Conservation (phyloP, 495 filamentous ascomycete species). For the Melanomma pulvis-pyrius region DNA sequence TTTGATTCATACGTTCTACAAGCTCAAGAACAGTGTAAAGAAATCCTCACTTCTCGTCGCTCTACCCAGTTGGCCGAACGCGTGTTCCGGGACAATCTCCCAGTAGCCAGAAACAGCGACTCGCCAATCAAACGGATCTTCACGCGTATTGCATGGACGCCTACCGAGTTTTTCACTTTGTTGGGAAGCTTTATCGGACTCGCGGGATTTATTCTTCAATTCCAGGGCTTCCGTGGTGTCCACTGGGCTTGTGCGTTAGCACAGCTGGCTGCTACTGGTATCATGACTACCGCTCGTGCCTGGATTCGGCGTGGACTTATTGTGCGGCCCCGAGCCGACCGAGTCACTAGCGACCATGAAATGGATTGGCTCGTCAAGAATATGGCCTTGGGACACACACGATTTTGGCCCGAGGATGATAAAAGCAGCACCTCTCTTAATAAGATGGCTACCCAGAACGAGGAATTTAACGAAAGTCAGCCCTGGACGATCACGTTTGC, state of each 20-base stretch:
- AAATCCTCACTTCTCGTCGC: too few relatives aligned
- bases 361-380: slow-evolving; percentile 43
- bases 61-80: too few relatives aligned
- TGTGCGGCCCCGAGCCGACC: background rate
- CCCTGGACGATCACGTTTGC: too few relatives aligned
- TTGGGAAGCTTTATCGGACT: background rate
- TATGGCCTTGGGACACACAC: too few relatives aligned
- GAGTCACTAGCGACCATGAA: slow-evolving; percentile 27
- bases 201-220: slow-evolving; percentile 40
- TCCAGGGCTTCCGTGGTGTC: slow-evolving; percentile 35
- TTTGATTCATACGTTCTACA: slow-evolving; percentile 5
- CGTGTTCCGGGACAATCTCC: too few relatives aligned
- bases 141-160: slow-evolving; percentile 1
- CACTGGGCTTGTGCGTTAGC: slow-evolving; percentile 34
- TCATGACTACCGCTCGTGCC: slow-evolving; percentile 34
- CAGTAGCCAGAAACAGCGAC: too few relatives aligned
- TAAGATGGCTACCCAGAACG: too few relatives aligned
- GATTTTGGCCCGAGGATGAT: too few relatives aligned
- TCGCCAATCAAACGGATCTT: slow-evolving; percentile 6
- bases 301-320: slow-evolving; percentile 28
- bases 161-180: slow-evolving; percentile 6
- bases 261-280: slow-evolving; percentile 29
- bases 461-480: too few relatives aligned
- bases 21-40: slow-evolving; percentile 11
- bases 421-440: too few relatives aligned